phyloP scores from a whole-genome alignment of 169 alveolate species.

The Plasmodium knowlesi region DNA sequence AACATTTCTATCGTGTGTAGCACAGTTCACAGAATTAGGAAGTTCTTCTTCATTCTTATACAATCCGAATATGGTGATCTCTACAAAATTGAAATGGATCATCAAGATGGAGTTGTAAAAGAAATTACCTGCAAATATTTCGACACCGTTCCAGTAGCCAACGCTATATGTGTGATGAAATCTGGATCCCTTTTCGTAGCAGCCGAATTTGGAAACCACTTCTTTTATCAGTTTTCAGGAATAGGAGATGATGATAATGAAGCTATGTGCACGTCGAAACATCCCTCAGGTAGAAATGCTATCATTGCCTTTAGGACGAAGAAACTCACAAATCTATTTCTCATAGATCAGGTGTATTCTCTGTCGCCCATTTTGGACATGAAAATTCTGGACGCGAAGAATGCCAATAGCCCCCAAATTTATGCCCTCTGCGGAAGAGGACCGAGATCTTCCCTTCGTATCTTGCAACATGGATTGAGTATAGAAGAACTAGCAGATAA shows the following conservation, averaged over 20 bases:
- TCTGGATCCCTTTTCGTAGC: constrained; percentile 97
- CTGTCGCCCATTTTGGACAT: constrained; percentile 96
- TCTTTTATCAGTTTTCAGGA: constrained; percentile 87
- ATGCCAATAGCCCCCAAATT: constrained; percentile 84
- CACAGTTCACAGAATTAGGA: constrained; percentile 94
- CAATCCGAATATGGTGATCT: constrained; percentile 97
- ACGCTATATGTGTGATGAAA: constrained; percentile 93
- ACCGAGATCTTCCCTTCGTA: constrained; percentile 94
- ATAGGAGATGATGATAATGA: constrained; percentile 88
- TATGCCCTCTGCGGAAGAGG: constrained; percentile 96
- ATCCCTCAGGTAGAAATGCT: constrained; percentile 90
- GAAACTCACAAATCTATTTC: constrained; percentile 88
- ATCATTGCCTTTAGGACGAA: constrained; percentile 94
- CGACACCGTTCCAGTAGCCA: constrained; percentile 96
- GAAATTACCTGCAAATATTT: constrained; percentile 94
- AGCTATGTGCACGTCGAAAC: constrained; percentile 90
- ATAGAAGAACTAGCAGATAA: constrained; percentile 96
- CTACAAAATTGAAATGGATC: constrained; percentile 89
- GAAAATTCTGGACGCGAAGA: constrained; percentile 94
- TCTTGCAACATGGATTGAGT: constrained; percentile 96
- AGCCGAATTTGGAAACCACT: constrained; percentile 97
- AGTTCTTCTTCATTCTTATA: constrained; percentile 93
- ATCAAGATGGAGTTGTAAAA: constrained; percentile 90
- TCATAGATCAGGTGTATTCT: constrained; percentile 93
- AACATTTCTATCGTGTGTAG: constrained; percentile 91